phyloP scores from a whole-genome alignment of 305 asterid genomes.

The Fraxinus dipetala region DNA sequence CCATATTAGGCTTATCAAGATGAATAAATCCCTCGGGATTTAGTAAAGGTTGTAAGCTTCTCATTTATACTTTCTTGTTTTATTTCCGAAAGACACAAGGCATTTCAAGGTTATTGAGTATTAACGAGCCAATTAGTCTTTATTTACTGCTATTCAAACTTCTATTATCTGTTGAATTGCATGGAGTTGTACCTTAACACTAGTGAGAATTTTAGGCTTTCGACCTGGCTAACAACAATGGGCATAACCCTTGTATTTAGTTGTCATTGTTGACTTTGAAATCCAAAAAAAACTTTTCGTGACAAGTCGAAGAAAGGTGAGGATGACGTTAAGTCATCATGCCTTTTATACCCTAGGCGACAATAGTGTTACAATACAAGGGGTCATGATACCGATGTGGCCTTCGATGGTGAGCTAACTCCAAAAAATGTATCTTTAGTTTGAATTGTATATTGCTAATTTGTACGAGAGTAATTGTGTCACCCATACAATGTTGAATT shows the following conservation, averaged over 20 bases:
- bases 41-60: constrained; percentile 33
- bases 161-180: neutral
- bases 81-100: neutral
- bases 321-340: neutral
- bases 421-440: neutral
- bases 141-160: neutral
- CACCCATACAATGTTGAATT: neutral
- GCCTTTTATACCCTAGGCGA: neutral
- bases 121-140: neutral
- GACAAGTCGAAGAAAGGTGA: neutral
- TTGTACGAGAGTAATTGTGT: neutral
- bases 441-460: neutral
- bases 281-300: neutral
- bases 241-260: neutral
- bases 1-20: neutral
- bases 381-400: neutral
- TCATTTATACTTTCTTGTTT: neutral
- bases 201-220: neutral
- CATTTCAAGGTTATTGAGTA: neutral
- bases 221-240: neutral
- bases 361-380: neutral
- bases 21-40: constrained; percentile 51
- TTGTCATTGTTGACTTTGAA: neutral
- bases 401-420: neutral
- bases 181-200: neutral